Conservation (phyloP, 83 land plant genomes). For the Thuja plicata region DNA sequence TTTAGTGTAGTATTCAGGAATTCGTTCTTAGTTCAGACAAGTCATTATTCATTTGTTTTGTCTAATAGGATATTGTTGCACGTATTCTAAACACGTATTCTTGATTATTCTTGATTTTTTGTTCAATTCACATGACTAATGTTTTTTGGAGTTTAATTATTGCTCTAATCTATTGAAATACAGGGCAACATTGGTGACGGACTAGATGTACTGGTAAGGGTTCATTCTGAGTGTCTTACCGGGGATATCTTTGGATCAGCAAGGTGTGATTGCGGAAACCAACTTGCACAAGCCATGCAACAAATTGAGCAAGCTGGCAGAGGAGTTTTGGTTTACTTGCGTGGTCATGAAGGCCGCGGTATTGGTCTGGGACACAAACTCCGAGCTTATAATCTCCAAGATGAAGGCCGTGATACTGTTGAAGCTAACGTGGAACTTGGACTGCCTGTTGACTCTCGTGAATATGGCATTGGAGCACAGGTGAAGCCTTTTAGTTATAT, state of each 20-base stretch:
- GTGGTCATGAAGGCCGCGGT: slow-evolving; percentile 99
- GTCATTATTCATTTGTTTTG: background rate
- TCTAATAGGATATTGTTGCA: background rate
- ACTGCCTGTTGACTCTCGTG: slow-evolving; percentile 97
- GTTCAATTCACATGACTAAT: background rate
- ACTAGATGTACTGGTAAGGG: slow-evolving; percentile 86
- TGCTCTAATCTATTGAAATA: background rate
- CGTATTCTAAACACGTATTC: background rate
- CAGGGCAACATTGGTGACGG: slow-evolving; percentile 99
- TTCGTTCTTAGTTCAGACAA: background rate
- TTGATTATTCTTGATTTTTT: background rate
- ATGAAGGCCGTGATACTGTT: slow-evolving; percentile 94
- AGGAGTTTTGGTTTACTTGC: slow-evolving; percentile 92
- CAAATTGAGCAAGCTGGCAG: slow-evolving; percentile 85
- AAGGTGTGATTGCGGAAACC: slow-evolving; percentile 98
- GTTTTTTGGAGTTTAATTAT: background rate
- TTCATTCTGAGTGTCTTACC: slow-evolving; percentile 97
- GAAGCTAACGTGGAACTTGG: slow-evolving; percentile 98
- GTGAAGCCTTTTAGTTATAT: slow-evolving; percentile 31
- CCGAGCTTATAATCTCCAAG: slow-evolving; percentile 92
- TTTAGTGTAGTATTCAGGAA: background rate
- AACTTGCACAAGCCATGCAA: slow-evolving; percentile 82
- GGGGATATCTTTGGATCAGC: slow-evolving; percentile 98
- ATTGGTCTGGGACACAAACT: slow-evolving; percentile 99
- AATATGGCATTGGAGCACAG: slow-evolving; percentile 99